Evolutionary conservation across 805 yeast species (phyloP), one percentile per base, ranked within the genome.

Genomic region (Candida ficus): DNA sequence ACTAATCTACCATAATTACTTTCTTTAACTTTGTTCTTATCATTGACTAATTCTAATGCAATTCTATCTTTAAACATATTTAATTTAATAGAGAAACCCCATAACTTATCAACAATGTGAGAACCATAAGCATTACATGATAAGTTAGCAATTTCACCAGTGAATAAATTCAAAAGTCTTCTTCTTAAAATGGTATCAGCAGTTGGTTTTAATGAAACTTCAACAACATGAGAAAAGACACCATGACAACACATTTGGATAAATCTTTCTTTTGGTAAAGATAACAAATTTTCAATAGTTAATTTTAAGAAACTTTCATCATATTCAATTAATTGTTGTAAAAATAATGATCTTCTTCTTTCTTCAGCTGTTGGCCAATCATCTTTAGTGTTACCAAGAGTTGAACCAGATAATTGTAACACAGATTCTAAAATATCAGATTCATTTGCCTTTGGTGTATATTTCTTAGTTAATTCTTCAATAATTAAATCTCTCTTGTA

Each of bases 281-380:
- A 71, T 38, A 86, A 58, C 44, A 84, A 61, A 42, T 80, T 77
- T 38, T 77, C 79, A 56, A 85, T 68, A 2, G 79, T 71, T 33
- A 78, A 68, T 13, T 70, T 60, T 12, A 82, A 68, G 45, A 86
- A 79, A 36, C 67, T 64, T 22, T 70, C 68, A 52, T 86, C 91
- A 54, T 79, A 84, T 26, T 74, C 75, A 57, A 87, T 76, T 42
- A 89, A 64, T 49, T 79, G 77, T 56, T 88, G 91, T 42, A 85
- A 62, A 50, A 89, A 82, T 16, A 86, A 52, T 0, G 95, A 70
- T 45, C 93, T 68, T 64, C 90, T 76, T 68, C 95, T 76, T 57
- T 87, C 95, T 52, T 85, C 93, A 0, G 89, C 83, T 1, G 95
- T 87, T 35, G 95, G 95, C 95, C 95, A 86, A 58, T 87, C 95